Evolutionary conservation across 1,139 yeast genomes (phyloP).

Genomic region (Candida labiduridarum): DNA sequence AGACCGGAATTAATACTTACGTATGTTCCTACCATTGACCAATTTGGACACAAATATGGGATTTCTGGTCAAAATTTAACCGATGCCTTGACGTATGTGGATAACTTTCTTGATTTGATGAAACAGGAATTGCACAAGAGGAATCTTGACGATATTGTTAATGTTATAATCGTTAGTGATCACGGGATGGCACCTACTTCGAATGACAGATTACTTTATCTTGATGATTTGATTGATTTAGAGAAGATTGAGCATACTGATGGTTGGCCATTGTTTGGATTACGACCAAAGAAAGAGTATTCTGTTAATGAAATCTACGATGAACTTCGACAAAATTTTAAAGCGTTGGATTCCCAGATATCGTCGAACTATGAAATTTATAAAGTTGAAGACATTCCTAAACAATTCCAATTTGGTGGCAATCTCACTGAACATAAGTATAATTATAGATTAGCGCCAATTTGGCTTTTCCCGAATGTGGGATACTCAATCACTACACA

Average conservation of each 20-base stretch:
- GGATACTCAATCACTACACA: conserved; percentile 79
- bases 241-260: conserved; percentile 61
- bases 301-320: conserved; percentile 22
- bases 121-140: conserved; percentile 51
- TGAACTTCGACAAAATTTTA: conserved; percentile 25
- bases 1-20: conserved; percentile 81
- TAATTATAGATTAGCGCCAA: conserved; percentile 71
- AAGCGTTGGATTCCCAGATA: conserved; percentile 20
- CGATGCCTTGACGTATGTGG: conserved; percentile 63
- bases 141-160: conserved; percentile 64
- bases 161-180: conserved; percentile 79
- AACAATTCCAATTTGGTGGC: conserved; percentile 70
- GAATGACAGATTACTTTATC: conserved; percentile 59
- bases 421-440: conserved; percentile 39
- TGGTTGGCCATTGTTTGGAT: conserved; percentile 90
- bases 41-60: conserved; percentile 73
- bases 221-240: conserved; percentile 69
- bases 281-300: conserved; percentile 54
- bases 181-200: conserved; percentile 95
- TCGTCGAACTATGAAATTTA: conserved; percentile 43
- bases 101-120: conserved; percentile 57
- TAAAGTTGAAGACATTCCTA: conserved; percentile 60
- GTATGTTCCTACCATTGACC: conserved; percentile 81
- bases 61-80: conserved; percentile 60
- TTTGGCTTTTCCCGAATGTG: conserved; percentile 81